Evolutionary conservation across 306 rosid species (phyloP), one percentile per base, ranked within the genome.

Genomic region (Pyrus communis): DNA sequence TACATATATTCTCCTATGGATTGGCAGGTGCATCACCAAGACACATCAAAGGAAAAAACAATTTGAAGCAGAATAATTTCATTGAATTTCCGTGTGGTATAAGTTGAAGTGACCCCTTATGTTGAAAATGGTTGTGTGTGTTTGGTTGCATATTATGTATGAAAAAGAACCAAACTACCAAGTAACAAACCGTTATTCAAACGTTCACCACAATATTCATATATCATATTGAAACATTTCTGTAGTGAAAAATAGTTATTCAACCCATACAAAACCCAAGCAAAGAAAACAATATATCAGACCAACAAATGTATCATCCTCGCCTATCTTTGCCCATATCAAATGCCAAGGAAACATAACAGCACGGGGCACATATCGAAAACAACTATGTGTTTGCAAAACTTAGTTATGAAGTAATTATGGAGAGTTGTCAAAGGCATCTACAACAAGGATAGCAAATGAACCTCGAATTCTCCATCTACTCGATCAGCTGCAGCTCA

Each of bases 381-480:
- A 71, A 79, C 27, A 17, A 63, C 52, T 18, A 66, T 11, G 21
- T 58, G 30, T 57, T 51, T 59, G 65, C 75, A 43, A 67, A 35
- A 66, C 19, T 11, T 13, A 64, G 25, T 25, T 11, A 68, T 31
- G 12, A 35, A 73, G 49, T 1, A 43, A 70, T 45, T 14, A 38
- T 0, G 27, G 18, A 54, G 45, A 75, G 77, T 18, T 76, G 15
- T 12, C 43, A 21, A 62, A 62, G 60, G 70, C 70, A 62, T 61
- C 28, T 62, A 74, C n/a, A 21, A 28, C 61, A 62, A 28, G 78
- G 78, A 45, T 27, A 28, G 45, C 61, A 62, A 45, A 15, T 25
- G 69, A 61, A 43, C 78, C 70, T 43, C 15, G 15, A 62, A 45
- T 61, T 74, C 28, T 74, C 69, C 77, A 43, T 42, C 28, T 60